Base-by-base conservation (phyloP, 2,329 filamentous ascomycete genomes). In the Pseudogymnoascus sp. region DNA sequence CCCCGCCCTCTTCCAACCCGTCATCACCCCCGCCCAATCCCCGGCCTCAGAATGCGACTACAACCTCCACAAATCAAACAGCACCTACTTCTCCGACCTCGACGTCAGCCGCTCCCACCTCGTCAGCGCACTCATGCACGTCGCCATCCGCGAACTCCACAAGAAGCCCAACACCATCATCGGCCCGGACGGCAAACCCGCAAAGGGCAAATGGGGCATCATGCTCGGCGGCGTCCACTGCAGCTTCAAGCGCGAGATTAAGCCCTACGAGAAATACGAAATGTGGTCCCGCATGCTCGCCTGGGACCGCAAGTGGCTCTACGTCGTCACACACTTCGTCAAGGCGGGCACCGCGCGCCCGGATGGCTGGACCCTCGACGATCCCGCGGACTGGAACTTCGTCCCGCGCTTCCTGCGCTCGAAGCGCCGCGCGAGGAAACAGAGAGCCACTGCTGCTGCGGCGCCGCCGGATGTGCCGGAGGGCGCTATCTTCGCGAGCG, bases 261-360 rank as follows among this genome's bases (percentile, higher is more conserved):
- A 81, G 61, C 83, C 87, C 0, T 87, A 85, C 68, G 79, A 85
- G 70, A 73, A 75, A 12, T 93, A 88, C 73, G 88, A 92, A 76
- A 83, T 91, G 74, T 89, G 88, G 82, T 85, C 80, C 33, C 80
- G 86, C 41, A 71, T 93, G 12, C 77, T 91, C 18, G 76, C 78
- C 63, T 93, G 89, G 89, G 89, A 93, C 74, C 80, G 85, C 67
- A 93, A 93, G 75, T 93, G 89, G 89, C 69, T 91, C 62, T 91
- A 90, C 72, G 80, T 91, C 38, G 76, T 90, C 35, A 89, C 85
- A 20, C 87, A 89, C 71, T 92, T 89, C 66, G 80, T 92, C 6
- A 82, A 83, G 72, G 79, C 78, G 68, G 84, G 82, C 58, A 77
- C 80, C 38, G 83, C 83, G 7, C 75, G 73, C 66, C 84, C 85